Percentiles rank a stretch among this genome's conserved stretches.
These are phyloP conservation scores for Fibroporia radiculosa DNA, from an alignment of 768 basidiomycete genomes.

Conservation along the genomic window DNA sequence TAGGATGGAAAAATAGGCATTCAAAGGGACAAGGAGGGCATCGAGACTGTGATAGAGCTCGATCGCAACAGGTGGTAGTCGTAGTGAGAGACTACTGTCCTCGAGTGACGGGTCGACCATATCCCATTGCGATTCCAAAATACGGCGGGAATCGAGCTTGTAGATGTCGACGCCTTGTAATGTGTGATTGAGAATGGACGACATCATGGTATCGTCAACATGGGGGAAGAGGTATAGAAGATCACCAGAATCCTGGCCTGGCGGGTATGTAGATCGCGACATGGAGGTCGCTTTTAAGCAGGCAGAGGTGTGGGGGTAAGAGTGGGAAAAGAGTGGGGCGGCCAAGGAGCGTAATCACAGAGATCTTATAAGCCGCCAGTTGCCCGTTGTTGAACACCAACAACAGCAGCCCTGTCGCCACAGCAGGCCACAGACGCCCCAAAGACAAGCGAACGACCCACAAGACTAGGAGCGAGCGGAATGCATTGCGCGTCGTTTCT, in stretches of 20 bases:
- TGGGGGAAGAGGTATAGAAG: conserved; percentile 18
- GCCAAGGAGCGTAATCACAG: not conserved
- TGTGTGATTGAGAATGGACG: conserved; percentile 17
- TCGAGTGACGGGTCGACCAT: conserved; percentile 19
- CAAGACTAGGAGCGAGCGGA: not conserved
- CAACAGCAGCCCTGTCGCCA: not conserved
- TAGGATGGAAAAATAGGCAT: conserved; percentile 23
- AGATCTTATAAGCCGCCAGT: not conserved
- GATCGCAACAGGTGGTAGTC: conserved; percentile 14
- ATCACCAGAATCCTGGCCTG: conserved; percentile 10
- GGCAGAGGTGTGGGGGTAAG: not conserved
- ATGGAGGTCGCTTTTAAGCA: not conserved
- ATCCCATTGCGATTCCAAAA: conserved; percentile 22
- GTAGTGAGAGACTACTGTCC: conserved; percentile 15
- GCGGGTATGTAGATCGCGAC: conserved; percentile 9
- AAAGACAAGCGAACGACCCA: not conserved
- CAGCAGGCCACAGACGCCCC: not conserved
- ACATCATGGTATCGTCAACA: conserved; percentile 18
- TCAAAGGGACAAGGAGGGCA: conserved; percentile 21
- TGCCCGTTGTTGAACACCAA: not conserved
- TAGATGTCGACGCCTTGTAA: conserved; percentile 20
- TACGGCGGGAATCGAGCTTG: conserved; percentile 25
- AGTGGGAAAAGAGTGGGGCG: not conserved
- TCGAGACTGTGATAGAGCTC: conserved; percentile 22
- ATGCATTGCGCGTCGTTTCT: too few relatives aligned